Evolutionary conservation across 306 rosid genomes (phyloP), one percentile per base, ranked within the genome.

Genomic region (Canavalia ensiformis): DNA sequence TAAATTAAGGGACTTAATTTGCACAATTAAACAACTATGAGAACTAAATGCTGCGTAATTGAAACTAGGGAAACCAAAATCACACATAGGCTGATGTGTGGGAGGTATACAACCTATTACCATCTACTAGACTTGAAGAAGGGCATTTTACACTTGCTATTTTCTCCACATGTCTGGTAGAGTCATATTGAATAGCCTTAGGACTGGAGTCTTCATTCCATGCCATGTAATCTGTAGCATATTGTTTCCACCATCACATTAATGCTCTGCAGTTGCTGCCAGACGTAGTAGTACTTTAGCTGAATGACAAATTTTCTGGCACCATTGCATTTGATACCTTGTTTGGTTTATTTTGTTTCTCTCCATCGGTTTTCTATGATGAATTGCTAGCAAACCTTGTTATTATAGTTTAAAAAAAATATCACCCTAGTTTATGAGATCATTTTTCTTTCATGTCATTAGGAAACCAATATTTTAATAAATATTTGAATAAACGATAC

Each of bases 211-310:
- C 51, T 70, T 60, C n/a, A 7, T 75, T 33, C 37, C 54, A 25
- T 41, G 2, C 49, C 72, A 28, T 71, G 69, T 79, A 70, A 47
- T 58, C 18, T 41, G 67, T 33, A 72, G 67, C 41, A 73, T 63
- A 62, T 76, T 63, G 63, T 49, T 63, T 63, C 41, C 30, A 41
- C 39, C 42, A 31, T 72, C 80, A 65, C 70, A 66, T 56, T 42
- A 75, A 57, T 75, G 76, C 46, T 44, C 39, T 68, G 56, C n/a
- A 67, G 55, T 74, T 74, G 70, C 46, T 44, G 45, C 50, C 34
- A 56, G 46, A 41, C 64, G 42, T 30, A 3, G 59, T 46, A 67
- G 44, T 9, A 45, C 10, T 28, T 78, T 55, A 10, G 47, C 68
- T 78, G 76, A 68, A 74, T 28, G 31, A 34, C 28, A 68, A 59